phyloP scores from a whole-genome alignment of 495 filamentous ascomycete genomes.

The Amorphotheca resinae region DNA sequence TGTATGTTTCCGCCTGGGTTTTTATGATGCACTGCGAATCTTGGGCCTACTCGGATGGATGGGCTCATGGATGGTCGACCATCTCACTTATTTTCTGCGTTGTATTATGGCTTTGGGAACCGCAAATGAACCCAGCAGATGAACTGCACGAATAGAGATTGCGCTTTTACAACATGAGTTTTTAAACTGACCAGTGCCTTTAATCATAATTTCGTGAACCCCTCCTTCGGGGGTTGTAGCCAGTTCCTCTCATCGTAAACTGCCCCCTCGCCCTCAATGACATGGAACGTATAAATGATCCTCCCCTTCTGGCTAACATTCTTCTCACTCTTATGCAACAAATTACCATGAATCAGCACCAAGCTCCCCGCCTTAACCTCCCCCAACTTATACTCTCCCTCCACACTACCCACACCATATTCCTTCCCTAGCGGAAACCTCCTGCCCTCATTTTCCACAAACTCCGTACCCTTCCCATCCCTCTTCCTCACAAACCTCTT shows the following conservation, averaged over 20 bases:
- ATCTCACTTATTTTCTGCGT: background rate
- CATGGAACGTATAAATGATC: conserved; percentile 95
- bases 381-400: conserved; percentile 46
- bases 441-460: conserved; percentile 33
- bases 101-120: too few species aligned
- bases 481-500: conserved; percentile 62
- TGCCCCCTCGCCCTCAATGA: conserved; percentile 72
- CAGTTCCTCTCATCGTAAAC: conserved; percentile 82
- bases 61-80: background rate
- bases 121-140: too few species aligned
- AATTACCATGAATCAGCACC: conserved; percentile 91
- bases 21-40: background rate
- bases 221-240: conserved; percentile 70
- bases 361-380: conserved; percentile 80
- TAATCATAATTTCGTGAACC: conserved; percentile 40
- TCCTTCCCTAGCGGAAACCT: conserved; percentile 31
- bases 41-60: background rate
- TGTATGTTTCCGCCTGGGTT: background rate
- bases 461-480: conserved; percentile 34
- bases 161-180: background rate
- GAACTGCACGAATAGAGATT: background rate
- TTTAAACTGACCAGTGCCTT: too few species aligned
- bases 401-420: conserved; percentile 23
- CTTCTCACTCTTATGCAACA: conserved; percentile 91
- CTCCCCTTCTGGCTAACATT: conserved; percentile 74